A percentile compares a stretch with the other conserved stretches of the same genome.
These are phyloP conservation scores for Lepidopterella palustris DNA, from an alignment of 495 filamentous ascomycete genomes.

Conservation along the genomic window DNA sequence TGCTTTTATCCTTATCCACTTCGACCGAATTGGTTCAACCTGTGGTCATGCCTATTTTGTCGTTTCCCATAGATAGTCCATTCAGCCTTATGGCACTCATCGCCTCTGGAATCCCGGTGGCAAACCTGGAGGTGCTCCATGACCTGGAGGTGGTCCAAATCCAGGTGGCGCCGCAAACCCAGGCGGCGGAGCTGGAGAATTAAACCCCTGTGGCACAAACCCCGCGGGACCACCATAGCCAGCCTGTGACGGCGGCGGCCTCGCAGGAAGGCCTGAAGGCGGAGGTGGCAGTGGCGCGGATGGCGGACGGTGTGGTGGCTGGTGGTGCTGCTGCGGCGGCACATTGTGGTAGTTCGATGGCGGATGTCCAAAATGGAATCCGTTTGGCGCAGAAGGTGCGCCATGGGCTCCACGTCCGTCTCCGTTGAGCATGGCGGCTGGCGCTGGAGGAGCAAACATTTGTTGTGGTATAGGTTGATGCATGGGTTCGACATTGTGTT, in stretches of 20 bases:
- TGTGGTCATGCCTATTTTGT: too few species aligned
- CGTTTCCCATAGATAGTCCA: too few species aligned
- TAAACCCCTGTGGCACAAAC: conserved; percentile 48
- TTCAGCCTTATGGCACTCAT: too few species aligned
- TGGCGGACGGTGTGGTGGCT: conserved; percentile 18
- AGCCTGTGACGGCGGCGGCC: conserved; percentile 70
- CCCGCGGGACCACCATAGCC: conserved; percentile 72
- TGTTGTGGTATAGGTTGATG: conserved; percentile 50
- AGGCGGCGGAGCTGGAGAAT: conserved; percentile 42
- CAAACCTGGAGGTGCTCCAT: background rate
- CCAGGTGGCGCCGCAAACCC: conserved; percentile 42
- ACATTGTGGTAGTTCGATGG: conserved; percentile 44
- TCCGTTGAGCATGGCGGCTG: conserved; percentile 51
- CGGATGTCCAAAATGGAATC: conserved; percentile 9
- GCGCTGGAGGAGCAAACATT: conserved; percentile 42
- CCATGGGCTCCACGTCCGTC: conserved; percentile 41
- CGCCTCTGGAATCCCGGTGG: conserved; percentile 10
- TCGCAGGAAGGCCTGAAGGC: conserved; percentile 69
- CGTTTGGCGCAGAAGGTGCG: conserved; percentile 21
- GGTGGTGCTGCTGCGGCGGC: conserved; percentile 25
- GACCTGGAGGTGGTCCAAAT: conserved; percentile 9
- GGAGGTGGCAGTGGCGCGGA: conserved; percentile 46
- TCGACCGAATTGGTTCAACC: too few species aligned
- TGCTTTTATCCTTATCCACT: too few species aligned
- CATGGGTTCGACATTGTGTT: conserved; percentile 80